Percentiles rank a stretch among this genome's conserved stretches.
Evolutionary conservation across 106 monocot species (phyloP).

Genomic region (Dendrobium officinale): DNA sequence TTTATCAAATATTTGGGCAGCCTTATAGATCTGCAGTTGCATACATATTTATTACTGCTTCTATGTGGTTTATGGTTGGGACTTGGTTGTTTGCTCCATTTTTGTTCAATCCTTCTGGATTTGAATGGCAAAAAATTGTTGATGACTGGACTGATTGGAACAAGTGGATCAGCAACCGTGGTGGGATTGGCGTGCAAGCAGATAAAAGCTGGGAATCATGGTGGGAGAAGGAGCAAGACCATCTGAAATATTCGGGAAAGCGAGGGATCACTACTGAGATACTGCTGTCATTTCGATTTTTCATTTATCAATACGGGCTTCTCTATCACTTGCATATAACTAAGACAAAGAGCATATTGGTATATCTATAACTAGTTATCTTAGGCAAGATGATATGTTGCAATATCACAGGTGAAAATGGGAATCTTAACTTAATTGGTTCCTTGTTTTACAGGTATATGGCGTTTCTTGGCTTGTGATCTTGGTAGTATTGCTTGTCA

Average conservation of each 20-base stretch:
- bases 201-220: slow-evolving; percentile 98
- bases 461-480: slow-evolving; percentile 82
- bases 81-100: slow-evolving; percentile 98
- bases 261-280: slow-evolving; percentile 67
- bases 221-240: slow-evolving; percentile 95
- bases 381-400: not conserved
- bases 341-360: slow-evolving; percentile 57
- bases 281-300: slow-evolving; percentile 62
- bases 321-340: slow-evolving; percentile 86
- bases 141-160: slow-evolving; percentile 97
- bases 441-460: slow-evolving; percentile 65
- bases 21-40: slow-evolving; percentile 58
- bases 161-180: slow-evolving; percentile 87
- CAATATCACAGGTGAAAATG: not conserved
- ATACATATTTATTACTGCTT: slow-evolving; percentile 72
- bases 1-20: slow-evolving; percentile 78
- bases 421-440: not conserved
- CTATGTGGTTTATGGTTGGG: slow-evolving; percentile 95
- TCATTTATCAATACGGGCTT: slow-evolving; percentile 94
- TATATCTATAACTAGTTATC: slow-evolving; percentile 13
- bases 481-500: slow-evolving; percentile 56
- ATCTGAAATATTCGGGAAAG: slow-evolving; percentile 61
- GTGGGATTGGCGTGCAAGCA: slow-evolving; percentile 80
- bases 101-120: slow-evolving; percentile 91
- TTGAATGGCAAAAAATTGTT: slow-evolving; percentile 97